Percentiles rank a stretch among this genome's conserved stretches.
phyloP scores from a whole-genome alignment of 257 asterid species.

The Osmanthus fragrans region DNA sequence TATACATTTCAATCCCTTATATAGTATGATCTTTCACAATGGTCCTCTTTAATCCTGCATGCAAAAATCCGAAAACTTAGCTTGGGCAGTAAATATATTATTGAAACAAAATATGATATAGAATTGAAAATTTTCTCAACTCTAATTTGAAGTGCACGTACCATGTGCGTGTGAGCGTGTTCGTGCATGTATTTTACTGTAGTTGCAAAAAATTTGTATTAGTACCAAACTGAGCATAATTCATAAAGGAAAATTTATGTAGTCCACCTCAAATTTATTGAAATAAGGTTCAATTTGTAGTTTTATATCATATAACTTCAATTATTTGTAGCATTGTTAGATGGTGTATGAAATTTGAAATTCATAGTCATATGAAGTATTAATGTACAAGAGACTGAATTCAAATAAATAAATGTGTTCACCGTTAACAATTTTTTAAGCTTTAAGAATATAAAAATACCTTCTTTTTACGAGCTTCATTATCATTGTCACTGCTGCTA shows the following conservation, averaged over 20 bases:
- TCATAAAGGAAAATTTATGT: too few relatives aligned
- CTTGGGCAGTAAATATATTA: not conserved
- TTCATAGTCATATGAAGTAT: too few relatives aligned
- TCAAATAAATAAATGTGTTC: too few relatives aligned
- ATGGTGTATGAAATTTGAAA: not conserved
- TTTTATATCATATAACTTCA: not conserved
- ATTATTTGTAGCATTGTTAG: not conserved
- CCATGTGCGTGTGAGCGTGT: too few relatives aligned
- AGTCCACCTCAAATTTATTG: too few relatives aligned
- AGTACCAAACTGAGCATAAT: too few relatives aligned
- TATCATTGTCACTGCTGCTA: constrained; percentile 23
- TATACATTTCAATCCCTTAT: not conserved
- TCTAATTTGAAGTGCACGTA: too few relatives aligned
- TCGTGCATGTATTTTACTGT: too few relatives aligned
- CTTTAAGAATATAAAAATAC: not conserved
- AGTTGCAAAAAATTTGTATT: too few relatives aligned
- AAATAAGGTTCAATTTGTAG: too few relatives aligned
- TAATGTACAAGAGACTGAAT: not conserved
- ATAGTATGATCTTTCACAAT: not conserved
- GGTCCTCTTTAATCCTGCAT: constrained; percentile 25
- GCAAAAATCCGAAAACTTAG: not conserved
- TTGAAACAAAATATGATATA: too few relatives aligned
- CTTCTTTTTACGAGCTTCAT: constrained; percentile 4
- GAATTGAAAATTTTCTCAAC: not conserved
- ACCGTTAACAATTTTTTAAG: not conserved